Evolutionary conservation across 2,329 filamentous ascomycete species (phyloP).

Genomic region (Fusarium sp.): DNA sequence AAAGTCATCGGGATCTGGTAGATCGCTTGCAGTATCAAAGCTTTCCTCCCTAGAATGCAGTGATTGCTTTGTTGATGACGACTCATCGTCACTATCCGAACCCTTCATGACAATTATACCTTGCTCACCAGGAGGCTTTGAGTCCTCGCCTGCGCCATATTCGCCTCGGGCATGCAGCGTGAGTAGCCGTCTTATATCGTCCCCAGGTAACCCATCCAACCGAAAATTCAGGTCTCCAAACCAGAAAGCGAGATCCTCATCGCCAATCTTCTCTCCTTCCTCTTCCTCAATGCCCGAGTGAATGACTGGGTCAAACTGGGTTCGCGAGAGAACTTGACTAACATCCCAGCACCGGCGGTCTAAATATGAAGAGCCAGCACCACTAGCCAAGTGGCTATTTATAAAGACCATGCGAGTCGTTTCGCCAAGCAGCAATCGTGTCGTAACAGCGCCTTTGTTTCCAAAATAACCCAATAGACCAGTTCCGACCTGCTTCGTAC

Average conservation of each 20-base stretch:
- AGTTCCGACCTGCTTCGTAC: conserved; percentile 86
- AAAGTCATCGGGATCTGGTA: conserved; percentile 76
- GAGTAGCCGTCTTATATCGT: conserved; percentile 88
- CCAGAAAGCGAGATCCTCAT: conserved; percentile 96
- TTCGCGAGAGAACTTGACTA: conserved; percentile 79
- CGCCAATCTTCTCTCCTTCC: conserved; percentile 79
- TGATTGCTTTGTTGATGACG: conserved; percentile 53
- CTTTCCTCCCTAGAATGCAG: conserved; percentile 52
- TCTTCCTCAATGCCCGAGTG: conserved; percentile 74
- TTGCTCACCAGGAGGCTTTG: conserved; percentile 60
- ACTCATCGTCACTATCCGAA: conserved; percentile 62
- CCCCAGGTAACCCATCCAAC: conserved; percentile 86
- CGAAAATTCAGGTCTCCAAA: conserved; percentile 97
- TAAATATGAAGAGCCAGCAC: conserved; percentile 79
- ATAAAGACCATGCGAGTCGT: conserved; percentile 90
- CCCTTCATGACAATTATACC: conserved; percentile 62
- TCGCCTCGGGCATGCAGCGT: conserved; percentile 85
- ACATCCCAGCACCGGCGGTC: conserved; percentile 93
- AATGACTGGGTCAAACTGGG: conserved; percentile 80
- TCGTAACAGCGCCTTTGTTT: conserved; percentile 92
- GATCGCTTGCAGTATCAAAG: conserved; percentile 57
- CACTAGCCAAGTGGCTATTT: conserved; percentile 92
- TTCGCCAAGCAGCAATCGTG: conserved; percentile 86
- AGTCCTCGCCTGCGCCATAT: conserved; percentile 68
- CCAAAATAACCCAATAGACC: conserved; percentile 93